Evolutionary conservation across 768 basidiomycete species (phyloP).

Genomic region (Amanita polypyramis): DNA sequence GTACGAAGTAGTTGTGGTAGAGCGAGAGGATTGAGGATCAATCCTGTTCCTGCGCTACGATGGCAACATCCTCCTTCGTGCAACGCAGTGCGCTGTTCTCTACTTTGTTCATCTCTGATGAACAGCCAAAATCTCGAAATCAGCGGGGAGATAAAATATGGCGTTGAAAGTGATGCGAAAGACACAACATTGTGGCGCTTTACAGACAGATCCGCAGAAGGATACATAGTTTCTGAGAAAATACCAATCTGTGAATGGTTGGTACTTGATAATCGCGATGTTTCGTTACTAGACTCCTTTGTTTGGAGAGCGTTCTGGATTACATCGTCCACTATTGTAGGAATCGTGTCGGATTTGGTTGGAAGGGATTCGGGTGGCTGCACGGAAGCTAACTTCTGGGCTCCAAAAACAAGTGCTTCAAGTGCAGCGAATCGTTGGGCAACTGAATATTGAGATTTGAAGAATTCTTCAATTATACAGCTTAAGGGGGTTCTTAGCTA

Average conservation of each 20-base stretch:
- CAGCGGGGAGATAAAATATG: slow-evolving; percentile 82
- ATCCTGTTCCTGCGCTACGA: slow-evolving; percentile 66
- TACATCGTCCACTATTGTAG: slow-evolving; percentile 45
- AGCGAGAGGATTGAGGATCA: slow-evolving; percentile 71
- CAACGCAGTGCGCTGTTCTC: slow-evolving; percentile 60
- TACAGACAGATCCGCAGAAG: slow-evolving; percentile 10
- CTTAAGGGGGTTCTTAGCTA: slow-evolving; percentile 26
- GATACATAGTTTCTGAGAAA: slow-evolving; percentile 31
- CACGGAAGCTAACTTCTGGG: slow-evolving; percentile 55
- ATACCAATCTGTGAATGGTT: slow-evolving; percentile 17
- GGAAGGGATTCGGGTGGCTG: slow-evolving; percentile 44
- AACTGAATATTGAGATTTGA: slow-evolving; percentile 85
- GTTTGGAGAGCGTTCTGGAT: slow-evolving; percentile 36
- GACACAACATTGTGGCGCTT: neutral
- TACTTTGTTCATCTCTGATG: slow-evolving; percentile 71
- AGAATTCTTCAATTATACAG: slow-evolving; percentile 83
- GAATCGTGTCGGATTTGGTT: slow-evolving; percentile 20
- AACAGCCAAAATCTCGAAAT: slow-evolving; percentile 95
- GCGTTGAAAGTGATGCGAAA: slow-evolving; percentile 70
- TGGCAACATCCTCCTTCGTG: slow-evolving; percentile 47
- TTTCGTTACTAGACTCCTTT: slow-evolving; percentile 26
- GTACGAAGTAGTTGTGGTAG: slow-evolving; percentile 71
- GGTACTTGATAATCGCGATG: slow-evolving; percentile 33
- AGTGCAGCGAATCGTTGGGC: slow-evolving; percentile 79
- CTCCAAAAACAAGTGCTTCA: slow-evolving; percentile 78